Conservation (phyloP, 441 rosid genomes). For the Bruguiera hainesii region DNA sequence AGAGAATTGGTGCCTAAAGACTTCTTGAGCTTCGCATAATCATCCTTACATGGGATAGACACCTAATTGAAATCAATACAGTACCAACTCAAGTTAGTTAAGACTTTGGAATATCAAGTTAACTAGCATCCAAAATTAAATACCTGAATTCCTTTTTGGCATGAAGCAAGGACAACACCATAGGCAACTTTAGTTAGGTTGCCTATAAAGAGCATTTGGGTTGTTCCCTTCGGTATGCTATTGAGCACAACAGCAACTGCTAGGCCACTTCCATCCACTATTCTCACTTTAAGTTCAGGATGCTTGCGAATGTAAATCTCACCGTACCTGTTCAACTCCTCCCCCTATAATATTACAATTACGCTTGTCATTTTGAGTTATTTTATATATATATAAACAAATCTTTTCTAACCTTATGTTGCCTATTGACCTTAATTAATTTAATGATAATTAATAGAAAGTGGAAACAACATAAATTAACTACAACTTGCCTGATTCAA, state of each 20-base stretch:
- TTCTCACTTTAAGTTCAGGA: slow-evolving; percentile 40
- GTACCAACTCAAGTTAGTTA: no score
- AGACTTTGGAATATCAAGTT: background rate
- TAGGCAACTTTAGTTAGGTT: slow-evolving; percentile 43
- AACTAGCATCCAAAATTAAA: background rate
- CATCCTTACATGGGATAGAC: slow-evolving; percentile 22
- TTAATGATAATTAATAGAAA: no score
- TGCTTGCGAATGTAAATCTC: slow-evolving; percentile 38
- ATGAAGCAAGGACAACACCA: slow-evolving; percentile 37
- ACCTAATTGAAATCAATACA: slow-evolving; percentile 23
- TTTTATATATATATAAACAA: no score
- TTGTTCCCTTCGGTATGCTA: slow-evolving; percentile 56
- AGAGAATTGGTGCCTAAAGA: slow-evolving; percentile 18
- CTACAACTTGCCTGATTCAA: slow-evolving; percentile 52
- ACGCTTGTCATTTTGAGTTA: no score
- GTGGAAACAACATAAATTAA: slow-evolving; percentile 2
- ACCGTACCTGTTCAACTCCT: slow-evolving; percentile 48
- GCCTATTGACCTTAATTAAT: no score
- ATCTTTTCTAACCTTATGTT: no score
- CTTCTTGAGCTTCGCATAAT: slow-evolving; percentile 33
- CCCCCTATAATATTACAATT: slow-evolving; percentile 29
- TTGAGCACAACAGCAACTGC: slow-evolving; percentile 53
- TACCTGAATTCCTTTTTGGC: slow-evolving; percentile 50
- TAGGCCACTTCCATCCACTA: slow-evolving; percentile 72
- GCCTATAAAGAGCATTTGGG: slow-evolving; percentile 44